These are phyloP conservation scores for Gremmenia infestans DNA, from an alignment of 2,329 filamentous ascomycete species.

Conservation along the genomic window DNA sequence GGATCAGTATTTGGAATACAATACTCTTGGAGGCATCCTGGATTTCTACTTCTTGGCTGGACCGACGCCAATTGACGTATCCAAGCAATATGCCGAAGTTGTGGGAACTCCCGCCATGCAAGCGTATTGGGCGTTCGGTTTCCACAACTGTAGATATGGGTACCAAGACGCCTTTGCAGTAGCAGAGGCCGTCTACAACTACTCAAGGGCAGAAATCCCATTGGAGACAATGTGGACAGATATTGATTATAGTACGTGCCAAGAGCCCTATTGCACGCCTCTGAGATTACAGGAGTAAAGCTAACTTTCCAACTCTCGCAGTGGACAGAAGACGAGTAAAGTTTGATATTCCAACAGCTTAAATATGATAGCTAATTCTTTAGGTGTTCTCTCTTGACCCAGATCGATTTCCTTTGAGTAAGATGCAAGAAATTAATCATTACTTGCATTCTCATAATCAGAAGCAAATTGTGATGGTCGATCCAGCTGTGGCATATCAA, in stretches of 20 bases:
- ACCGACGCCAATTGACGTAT: constrained; percentile 51
- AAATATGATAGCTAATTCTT: not conserved
- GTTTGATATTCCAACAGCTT: not conserved
- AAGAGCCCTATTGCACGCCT: no score
- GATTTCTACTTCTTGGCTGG: constrained; percentile 66
- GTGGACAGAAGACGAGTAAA: constrained; percentile 44
- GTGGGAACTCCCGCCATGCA: constrained; percentile 55
- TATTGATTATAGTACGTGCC: constrained; percentile 34
- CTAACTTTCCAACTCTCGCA: not conserved
- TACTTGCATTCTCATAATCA: constrained; percentile 64
- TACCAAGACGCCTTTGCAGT: constrained; percentile 59
- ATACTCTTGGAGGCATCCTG: constrained; percentile 69
- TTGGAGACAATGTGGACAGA: constrained; percentile 67
- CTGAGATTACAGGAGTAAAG: not conserved
- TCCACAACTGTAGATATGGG: constrained; percentile 60
- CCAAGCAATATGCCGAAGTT: constrained; percentile 54
- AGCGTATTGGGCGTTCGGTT: constrained; percentile 60
- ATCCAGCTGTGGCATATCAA: constrained; percentile 55
- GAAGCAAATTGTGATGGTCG: constrained; percentile 74
- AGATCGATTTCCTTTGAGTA: constrained; percentile 54
- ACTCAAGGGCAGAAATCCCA: constrained; percentile 59
- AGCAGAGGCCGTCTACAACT: constrained; percentile 64
- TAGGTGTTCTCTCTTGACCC: constrained; percentile 60
- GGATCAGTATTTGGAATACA: constrained; percentile 68
- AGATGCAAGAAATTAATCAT: constrained; percentile 60